Evolutionary conservation across 2,329 filamentous ascomycete genomes (phyloP), one percentile per base, ranked within the genome.

Genomic region (Colletotrichum orbiculare): DNA sequence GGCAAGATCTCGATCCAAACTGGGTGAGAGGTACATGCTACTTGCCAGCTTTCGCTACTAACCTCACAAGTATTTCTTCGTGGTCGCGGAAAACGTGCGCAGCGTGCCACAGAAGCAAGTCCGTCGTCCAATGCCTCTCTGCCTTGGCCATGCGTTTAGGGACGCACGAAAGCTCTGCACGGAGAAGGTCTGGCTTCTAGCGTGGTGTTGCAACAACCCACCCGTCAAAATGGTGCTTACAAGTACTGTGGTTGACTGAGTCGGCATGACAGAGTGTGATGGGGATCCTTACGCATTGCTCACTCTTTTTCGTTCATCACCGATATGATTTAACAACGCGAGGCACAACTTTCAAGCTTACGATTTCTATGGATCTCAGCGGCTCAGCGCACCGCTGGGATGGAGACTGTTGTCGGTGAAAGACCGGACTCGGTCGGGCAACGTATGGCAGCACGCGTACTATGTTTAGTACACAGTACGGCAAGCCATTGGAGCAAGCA

Each of bases 1-100:
- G 25, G 62, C 52, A 42, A 61, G 58, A 65, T 62, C 58, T 65
- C 52, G 52, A 57, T 65, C 58, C 47, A 33, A n/a, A 34, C n/a
- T 39, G 33, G 41, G 33, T 49, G 33, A 39, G 12, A 54, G 17
- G 45, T 42, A 37, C 13, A 17, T 43, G 42, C 17, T 46, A 46
- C 43, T 25, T 46, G 43, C 33, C 33, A 54, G 46, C 39, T 37
- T 15, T 17, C 60, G 15, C 45, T 17, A 8, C 15, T 15, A 15
- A 15, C 48, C 17, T 37, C 13, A 12, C 15, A 13, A 12, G 12
- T 17, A 47, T 17, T 17, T 47, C n/a, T 17, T 13, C 10, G 45
- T 11, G 8, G 9, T 35, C 33, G 11, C 25, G 45, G 25, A n/a
- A 11, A 8, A 25, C 11, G 42, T 38, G 34, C 35, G 13, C 34